phyloP scores from a whole-genome alignment of 345 rosid genomes.

The Firmiana major region DNA sequence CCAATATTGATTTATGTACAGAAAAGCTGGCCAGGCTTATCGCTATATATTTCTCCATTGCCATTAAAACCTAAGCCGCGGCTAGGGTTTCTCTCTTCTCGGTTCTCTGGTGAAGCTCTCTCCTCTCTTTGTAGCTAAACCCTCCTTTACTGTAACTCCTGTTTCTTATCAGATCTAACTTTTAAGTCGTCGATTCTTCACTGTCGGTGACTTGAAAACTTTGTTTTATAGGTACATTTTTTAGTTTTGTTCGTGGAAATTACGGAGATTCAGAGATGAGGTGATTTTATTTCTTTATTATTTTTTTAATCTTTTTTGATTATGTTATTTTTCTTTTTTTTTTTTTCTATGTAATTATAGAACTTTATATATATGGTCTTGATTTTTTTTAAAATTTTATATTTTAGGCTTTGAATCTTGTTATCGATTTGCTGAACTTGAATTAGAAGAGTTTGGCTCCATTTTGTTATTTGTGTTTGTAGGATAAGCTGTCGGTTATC shows the following conservation, averaged over 20 bases:
- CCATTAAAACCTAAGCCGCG: background rate
- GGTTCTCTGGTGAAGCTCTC: background rate
- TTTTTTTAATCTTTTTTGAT: background rate
- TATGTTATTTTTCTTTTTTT: background rate
- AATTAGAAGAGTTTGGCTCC: background rate
- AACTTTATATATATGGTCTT: background rate
- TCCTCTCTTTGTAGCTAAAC: background rate
- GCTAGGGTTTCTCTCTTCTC: background rate
- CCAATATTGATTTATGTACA: background rate
- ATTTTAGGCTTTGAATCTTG: background rate
- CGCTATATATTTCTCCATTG: background rate
- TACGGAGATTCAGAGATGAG: slow-evolving; percentile 25
- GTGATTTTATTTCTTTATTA: slow-evolving; percentile 8
- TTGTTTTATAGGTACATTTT: slow-evolving; percentile 13
- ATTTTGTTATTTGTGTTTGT: background rate
- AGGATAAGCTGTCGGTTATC: background rate
- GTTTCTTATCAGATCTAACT: background rate
- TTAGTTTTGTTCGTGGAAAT: background rate
- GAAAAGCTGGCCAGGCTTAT: background rate
- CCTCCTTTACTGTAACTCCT: background rate
- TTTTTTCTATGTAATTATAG: background rate
- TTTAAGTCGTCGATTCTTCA: background rate
- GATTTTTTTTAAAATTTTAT: background rate
- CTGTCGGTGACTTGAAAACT: background rate
- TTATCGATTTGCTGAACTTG: background rate